Conservation (phyloP, 2,329 filamentous ascomycete species). For the Colletotrichum chrysophilum region DNA sequence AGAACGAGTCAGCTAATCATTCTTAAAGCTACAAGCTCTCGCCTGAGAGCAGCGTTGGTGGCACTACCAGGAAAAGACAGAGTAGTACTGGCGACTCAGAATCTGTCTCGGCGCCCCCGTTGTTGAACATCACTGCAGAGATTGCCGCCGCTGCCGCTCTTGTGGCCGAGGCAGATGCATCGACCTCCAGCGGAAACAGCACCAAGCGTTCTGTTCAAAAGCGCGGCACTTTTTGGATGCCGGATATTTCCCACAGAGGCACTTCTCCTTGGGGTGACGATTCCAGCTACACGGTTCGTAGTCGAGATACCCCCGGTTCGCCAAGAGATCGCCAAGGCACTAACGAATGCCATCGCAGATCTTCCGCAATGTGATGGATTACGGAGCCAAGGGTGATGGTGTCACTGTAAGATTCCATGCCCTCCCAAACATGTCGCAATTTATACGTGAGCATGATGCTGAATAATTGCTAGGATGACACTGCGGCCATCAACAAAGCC, state of each 20-base stretch:
- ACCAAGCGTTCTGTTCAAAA: not conserved
- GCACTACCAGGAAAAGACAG: not conserved
- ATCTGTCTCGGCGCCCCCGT: not conserved
- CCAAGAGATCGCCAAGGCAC: not conserved
- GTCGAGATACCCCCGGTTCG: not conserved
- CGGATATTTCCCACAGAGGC: not conserved
- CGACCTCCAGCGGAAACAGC: not conserved
- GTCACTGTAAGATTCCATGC: slow-evolving; percentile 40
- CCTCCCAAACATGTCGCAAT: not conserved
- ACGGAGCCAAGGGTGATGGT: slow-evolving; percentile 69
- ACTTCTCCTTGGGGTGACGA: not conserved
- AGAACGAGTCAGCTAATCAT: not conserved
- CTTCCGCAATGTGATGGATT: slow-evolving; percentile 17
- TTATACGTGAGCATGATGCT: not conserved
- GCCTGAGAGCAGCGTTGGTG: not conserved
- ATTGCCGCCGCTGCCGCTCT: not conserved
- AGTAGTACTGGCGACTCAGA: not conserved
- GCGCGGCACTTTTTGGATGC: not conserved
- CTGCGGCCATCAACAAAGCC: slow-evolving; percentile 48
- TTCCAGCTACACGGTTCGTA: not conserved
- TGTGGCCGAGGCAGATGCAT: not conserved
- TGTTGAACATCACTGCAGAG: not conserved
- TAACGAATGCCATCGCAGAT: not conserved
- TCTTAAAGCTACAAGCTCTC: not conserved
- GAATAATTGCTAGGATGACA: no score